Evolutionary conservation across 768 basidiomycete species (phyloP).

Genomic region (Leccinum subtestaceum): DNA sequence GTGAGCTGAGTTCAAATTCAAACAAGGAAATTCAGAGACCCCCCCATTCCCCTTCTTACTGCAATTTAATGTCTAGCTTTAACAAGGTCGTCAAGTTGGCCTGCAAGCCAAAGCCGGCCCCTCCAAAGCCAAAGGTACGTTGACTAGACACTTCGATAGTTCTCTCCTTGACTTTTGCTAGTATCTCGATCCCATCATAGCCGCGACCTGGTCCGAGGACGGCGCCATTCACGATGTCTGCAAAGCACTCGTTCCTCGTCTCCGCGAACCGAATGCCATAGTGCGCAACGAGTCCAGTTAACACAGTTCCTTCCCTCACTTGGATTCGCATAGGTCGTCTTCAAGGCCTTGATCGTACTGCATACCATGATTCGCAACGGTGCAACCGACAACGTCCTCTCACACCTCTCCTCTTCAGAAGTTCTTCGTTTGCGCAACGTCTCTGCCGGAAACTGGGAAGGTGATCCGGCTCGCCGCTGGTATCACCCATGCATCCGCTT

Average conservation of each 20-base stretch:
- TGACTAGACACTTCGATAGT: background rate
- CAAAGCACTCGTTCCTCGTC: conserved; percentile 77
- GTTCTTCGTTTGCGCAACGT: conserved; percentile 82
- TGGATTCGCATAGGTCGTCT: conserved; percentile 67
- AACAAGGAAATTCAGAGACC: conserved; percentile 4
- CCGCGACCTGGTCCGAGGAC: conserved; percentile 95
- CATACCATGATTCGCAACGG: conserved; percentile 97
- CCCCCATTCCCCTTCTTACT: background rate
- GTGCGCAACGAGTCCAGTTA: conserved; percentile 45
- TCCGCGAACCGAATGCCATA: conserved; percentile 89
- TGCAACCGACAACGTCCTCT: conserved; percentile 89
- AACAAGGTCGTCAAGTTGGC: conserved; percentile 95
- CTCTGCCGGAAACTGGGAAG: conserved; percentile 82
- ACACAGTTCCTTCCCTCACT: background rate
- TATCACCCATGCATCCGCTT: background rate
- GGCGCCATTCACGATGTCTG: conserved; percentile 92
- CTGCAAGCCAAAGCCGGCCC: conserved; percentile 94
- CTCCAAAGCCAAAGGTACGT: conserved; percentile 90
- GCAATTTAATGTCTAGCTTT: conserved; percentile 60
- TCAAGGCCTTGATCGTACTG: conserved; percentile 93
- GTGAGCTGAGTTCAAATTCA: conserved; percentile 27
- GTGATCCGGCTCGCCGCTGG: conserved; percentile 38
- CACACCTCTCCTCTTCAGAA: conserved; percentile 78
- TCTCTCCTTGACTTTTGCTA: conserved; percentile 26
- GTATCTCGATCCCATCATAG: conserved; percentile 96